phyloP scores from a whole-genome alignment of 306 rosid genomes.

The Fragaria nilgerrensis region DNA sequence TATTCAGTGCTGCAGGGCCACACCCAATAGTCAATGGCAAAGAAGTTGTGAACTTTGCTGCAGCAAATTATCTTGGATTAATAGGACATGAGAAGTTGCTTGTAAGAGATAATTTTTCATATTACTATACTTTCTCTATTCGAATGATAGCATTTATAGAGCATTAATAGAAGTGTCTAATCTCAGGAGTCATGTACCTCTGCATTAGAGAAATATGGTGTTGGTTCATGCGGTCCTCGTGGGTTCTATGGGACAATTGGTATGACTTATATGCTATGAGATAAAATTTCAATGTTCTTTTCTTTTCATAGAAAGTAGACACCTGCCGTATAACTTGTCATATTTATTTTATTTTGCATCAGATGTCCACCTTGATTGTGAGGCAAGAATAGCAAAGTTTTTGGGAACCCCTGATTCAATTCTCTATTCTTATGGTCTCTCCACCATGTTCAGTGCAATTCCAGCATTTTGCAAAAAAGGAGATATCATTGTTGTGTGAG shows the following conservation, averaged over 20 bases:
- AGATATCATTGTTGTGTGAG: conserved; percentile 94
- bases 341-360: conserved; percentile 25
- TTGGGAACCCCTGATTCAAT: conserved; percentile 99
- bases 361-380: conserved; percentile 99
- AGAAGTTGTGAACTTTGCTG: conserved; percentile 91
- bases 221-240: conserved; percentile 99
- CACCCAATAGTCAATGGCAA: conserved; percentile 72
- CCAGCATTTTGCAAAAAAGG: conserved; percentile 96
- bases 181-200: conserved; percentile 83
- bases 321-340: conserved; percentile 12
- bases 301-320: background rate
- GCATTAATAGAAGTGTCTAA: conserved; percentile 29
- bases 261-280: conserved; percentile 32
- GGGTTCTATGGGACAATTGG: conserved; percentile 98
- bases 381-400: conserved; percentile 91
- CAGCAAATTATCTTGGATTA: conserved; percentile 96
- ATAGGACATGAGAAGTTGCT: conserved; percentile 80
- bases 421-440: conserved; percentile 91
- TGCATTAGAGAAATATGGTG: conserved; percentile 96
- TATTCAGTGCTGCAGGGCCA: conserved; percentile 94
- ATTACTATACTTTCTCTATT: conserved; percentile 3
- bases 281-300: conserved; percentile 5
- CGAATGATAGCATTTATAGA: conserved; percentile 9
- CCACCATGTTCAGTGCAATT: conserved; percentile 99
- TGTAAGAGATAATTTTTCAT: conserved; percentile 48